These are phyloP conservation scores for Trametes meyenii DNA, from an alignment of 768 basidiomycete genomes.

Conservation along the genomic window DNA sequence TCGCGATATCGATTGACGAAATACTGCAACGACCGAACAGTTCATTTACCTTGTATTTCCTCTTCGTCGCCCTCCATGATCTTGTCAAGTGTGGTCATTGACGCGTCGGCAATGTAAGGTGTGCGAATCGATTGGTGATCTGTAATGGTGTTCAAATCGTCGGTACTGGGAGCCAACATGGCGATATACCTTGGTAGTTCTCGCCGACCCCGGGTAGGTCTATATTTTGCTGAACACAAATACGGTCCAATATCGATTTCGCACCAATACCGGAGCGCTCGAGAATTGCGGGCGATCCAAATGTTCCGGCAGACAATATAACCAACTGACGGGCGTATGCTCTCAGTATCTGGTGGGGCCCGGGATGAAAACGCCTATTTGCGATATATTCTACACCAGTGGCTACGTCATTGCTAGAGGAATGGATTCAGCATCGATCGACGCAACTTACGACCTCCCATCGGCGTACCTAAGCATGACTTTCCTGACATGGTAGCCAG, in stretches of 20 bases:
- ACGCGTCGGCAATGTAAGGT: slow-evolving; percentile 46
- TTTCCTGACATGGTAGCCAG: slow-evolving; percentile 40
- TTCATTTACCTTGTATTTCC: slow-evolving; percentile 43
- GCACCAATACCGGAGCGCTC: slow-evolving; percentile 55
- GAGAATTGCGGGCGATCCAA: slow-evolving; percentile 54
- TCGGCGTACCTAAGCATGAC: slow-evolving; percentile 37
- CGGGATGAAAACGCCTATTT: slow-evolving; percentile 33
- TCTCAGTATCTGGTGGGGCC: background rate
- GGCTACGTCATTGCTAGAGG: slow-evolving; percentile 37
- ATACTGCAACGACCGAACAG: no score
- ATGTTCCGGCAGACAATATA: slow-evolving; percentile 43
- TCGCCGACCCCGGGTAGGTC: slow-evolving; percentile 49
- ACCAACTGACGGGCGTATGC: slow-evolving; percentile 41
- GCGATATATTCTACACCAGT: slow-evolving; percentile 42
- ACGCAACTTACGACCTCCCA: background rate
- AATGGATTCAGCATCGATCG: background rate
- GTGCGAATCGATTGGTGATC: slow-evolving; percentile 37
- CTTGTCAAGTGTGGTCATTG: slow-evolving; percentile 52
- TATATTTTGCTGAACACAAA: slow-evolving; percentile 37
- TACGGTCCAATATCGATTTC: slow-evolving; percentile 32
- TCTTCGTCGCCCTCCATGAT: slow-evolving; percentile 45
- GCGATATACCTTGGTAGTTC: slow-evolving; percentile 37
- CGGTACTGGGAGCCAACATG: background rate
- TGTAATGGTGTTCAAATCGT: background rate
- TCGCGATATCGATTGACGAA: background rate